Base-by-base conservation (phyloP, 2,329 filamentous ascomycete species). In the Didymosphaeria variabile region DNA sequence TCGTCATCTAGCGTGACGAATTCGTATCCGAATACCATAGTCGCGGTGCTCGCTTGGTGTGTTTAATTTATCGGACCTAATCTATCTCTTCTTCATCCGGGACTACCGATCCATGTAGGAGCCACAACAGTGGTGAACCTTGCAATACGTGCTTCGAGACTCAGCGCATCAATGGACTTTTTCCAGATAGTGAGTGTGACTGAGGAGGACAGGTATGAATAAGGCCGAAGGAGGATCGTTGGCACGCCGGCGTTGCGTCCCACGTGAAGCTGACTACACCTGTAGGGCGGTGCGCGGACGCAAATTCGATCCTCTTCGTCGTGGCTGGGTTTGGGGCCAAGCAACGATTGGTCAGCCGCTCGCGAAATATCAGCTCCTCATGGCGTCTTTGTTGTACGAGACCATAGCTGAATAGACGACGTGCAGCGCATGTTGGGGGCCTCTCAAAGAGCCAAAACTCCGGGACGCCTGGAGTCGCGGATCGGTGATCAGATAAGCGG, bases 1-100 rank as follows among this genome's bases (percentile, higher is more conserved):
- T 81, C 77, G 15, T 82, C 74, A 13, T 80, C 79, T 29, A 87
- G 77, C n/a, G 79, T 79, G 40, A 84, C 73, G 64, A 88, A 88
- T 31, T 82, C 82, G 71, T 86, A 88, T 17, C 82, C 83, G 45
- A 79, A 67, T 2, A 46, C 63, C 68, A 70, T 70, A 54, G 49
- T 56, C n/a, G 42, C 34, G 49, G 49, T 8, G 38, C 51, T 50
- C 32, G 52, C 34, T 17, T 57, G 49, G 17, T 51, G 32, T 23
- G 53, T 49, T 31, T 29, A 42, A 53, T 47, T 3, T 55, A 52
- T 32, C n/a, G 52, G 15, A 29, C 29, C 12, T 13, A 50, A 26
- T 36, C 50, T 58, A 50, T 50, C 38, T 62, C 51, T 51, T 52
- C 36, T 51, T 26, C 52, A 57, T 57, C 29, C 55, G 46, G 42